Conservation (phyloP, 1,139 yeast species). For the Lodderomyces pseudojiufengensis region DNA sequence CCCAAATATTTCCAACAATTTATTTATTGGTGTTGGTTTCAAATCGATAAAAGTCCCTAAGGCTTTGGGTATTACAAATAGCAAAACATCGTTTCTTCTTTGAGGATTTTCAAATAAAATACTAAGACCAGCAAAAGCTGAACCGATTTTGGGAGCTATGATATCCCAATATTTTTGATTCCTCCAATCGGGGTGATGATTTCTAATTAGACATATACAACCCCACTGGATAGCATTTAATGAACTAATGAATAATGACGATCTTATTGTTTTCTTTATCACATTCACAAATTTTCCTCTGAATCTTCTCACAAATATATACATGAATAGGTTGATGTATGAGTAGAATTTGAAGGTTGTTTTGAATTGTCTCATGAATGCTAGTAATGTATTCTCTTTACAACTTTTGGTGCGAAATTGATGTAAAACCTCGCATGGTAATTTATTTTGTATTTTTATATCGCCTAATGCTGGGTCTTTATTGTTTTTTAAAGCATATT, state of each 20-base stretch:
- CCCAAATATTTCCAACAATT: conserved; percentile 20
- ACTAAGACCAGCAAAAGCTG: conserved; percentile 33
- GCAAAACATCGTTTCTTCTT: conserved; percentile 38
- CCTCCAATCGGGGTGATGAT: conserved; percentile 20
- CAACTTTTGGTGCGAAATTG: conserved; percentile 30
- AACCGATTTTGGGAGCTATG: conserved; percentile 31
- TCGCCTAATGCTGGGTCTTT: conserved; percentile 23
- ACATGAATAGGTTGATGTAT: conserved; percentile 18
- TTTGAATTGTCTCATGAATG: conserved; percentile 31
- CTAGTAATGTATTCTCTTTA: conserved; percentile 32
- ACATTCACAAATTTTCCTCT: conserved; percentile 10
- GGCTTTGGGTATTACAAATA: conserved; percentile 40
- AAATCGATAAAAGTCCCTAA: conserved; percentile 29
- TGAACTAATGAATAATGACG: conserved; percentile 35
- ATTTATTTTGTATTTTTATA: conserved; percentile 22
- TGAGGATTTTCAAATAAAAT: conserved; percentile 30
- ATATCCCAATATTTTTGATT: conserved; percentile 23
- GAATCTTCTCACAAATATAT: conserved; percentile 13
- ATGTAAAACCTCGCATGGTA: conserved; percentile 37
- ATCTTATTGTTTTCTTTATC: conserved; percentile 20
- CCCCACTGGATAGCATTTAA: conserved; percentile 38
- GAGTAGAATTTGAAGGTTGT: conserved; percentile 29
- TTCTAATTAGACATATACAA: conserved; percentile 33
- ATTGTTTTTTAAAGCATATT: conserved; percentile 23
- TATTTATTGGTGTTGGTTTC: conserved; percentile 17